phyloP scores from a whole-genome alignment of 495 filamentous ascomycete genomes.

The Pyrenula aspistea region DNA sequence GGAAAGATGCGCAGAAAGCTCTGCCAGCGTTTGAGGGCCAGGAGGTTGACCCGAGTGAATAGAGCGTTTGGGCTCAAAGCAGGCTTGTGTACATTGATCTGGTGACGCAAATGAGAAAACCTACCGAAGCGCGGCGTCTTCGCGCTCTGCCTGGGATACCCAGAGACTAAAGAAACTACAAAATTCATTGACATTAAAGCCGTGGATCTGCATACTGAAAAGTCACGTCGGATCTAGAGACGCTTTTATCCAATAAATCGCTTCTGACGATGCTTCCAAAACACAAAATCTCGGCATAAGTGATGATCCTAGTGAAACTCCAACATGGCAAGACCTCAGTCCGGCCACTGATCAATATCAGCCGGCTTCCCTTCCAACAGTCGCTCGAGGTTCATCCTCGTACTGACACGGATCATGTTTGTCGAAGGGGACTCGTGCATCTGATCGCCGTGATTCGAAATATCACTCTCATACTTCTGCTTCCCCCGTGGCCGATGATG shows the following conservation, averaged over 20 bases:
- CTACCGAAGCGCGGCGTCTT: too few relatives aligned
- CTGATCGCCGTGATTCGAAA: not conserved
- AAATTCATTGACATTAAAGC: too few relatives aligned
- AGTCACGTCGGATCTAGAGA: too few relatives aligned
- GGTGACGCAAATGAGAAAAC: constrained; percentile 22
- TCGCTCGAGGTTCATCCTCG: not conserved
- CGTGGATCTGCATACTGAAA: too few relatives aligned
- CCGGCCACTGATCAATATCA: not conserved
- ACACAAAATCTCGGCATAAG: too few relatives aligned
- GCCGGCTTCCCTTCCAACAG: not conserved
- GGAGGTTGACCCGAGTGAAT: constrained; percentile 44
- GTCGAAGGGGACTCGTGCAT: not conserved
- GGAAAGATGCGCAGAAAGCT: constrained; percentile 46
- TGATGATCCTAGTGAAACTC: too few relatives aligned
- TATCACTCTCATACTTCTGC: not conserved
- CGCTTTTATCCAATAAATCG: too few relatives aligned
- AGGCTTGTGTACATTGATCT: not conserved
- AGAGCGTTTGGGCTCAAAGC: not conserved
- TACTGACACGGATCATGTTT: not conserved
- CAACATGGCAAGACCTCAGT: not conserved
- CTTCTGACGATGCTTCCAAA: too few relatives aligned
- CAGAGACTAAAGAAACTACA: too few relatives aligned
- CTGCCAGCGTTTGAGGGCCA: constrained; percentile 60
- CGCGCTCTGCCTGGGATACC: too few relatives aligned
- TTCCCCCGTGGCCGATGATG: not conserved